Evolutionary conservation across 139 green algal genomes (phyloP), one percentile per base, ranked within the genome.

Genomic region (Chlorella vulgaris): DNA sequence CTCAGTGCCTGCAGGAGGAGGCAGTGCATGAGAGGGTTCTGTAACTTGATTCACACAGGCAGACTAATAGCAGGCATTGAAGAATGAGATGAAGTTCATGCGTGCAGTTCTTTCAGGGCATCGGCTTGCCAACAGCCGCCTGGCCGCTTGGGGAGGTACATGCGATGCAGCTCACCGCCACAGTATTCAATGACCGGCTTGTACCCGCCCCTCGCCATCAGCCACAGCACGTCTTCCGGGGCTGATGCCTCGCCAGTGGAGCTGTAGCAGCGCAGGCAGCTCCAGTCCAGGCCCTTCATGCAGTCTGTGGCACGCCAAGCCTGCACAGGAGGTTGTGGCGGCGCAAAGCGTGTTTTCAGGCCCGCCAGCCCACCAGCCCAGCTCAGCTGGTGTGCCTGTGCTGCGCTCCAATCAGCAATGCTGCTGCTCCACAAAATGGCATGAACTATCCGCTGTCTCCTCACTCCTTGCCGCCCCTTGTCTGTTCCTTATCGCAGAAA

Each of bases 161-260:
- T n/a, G n/a, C n/a, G n/a, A n/a, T n/a, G n/a, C n/a, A n/a, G n/a
- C n/a, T n/a, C n/a, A 92, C 88, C 90, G 36, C 94, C 94, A 83
- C 91, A 96, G 87, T 98, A 98, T 91, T 98, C 95, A 0, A 98
- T 89, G 2, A 98, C 87, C 0, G 96, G 95, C 15, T 86, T 85
- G 87, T 97, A 97, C 24, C 91, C 85, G 1, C 62, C 86, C 13
- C 78, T 40, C n/a, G 85, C 81, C 65, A 78, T 88, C 29, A 95
- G 89, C 92, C 92, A 95, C 2, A 90, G 84, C 55, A 84, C 91
- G 84, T 96, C 92, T 18, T 91, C 85, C 1, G 92, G 71, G 24
- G 85, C 85, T 0, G 89, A 94, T 0, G 92, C 89, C 81, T 96
- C 92, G 2, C 91, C 92, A 3, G 87, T 90, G 38, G 88, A 93